Base-by-base conservation (phyloP, 331 rosid genomes). In the Phaseolus coccineus region DNA sequence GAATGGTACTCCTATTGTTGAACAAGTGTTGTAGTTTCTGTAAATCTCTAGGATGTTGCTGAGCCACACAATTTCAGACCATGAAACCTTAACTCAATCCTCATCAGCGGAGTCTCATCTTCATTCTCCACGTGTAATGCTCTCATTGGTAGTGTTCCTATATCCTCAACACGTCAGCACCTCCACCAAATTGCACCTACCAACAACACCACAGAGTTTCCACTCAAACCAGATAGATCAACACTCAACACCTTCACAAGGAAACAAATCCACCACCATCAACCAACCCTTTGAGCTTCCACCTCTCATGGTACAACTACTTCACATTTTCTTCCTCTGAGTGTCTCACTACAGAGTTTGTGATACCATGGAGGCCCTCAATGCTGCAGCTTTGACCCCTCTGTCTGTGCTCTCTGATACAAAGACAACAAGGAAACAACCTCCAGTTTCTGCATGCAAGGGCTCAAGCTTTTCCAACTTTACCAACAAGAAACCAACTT, bases 351-450 rank as follows among this genome's bases (percentile, higher is more conserved):
- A 4, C 72, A 76, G 46, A 56, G 27, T 50, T 53, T 62, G 68
- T 64, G 58, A 95, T 87, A 93, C 97, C 77, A 96, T 96, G 98
- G 98, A 93, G 88, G 92, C 97, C 89, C 94, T 96, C 89, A 93
- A 93, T 90, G 96, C 92, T 67, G 88, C 88, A 79, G 77, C 89
- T 57, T 90, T 91, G 73, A 91, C 87, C 85, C 96, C 99, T 69
- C 80, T 93, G 74, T 92, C 98, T 69, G 88, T 91, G 16, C 93
- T 91, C 70, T 80, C 86, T 71, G 92, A 91, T 46, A 71, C 22
- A 75, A 69, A 44, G 56, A 87, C 25, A 73, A 72, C 90, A 81
- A 86, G 85, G 81, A 92, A 85, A 61, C 90, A 61, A 53, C 24
- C 85, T 42, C 53, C 87, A 67, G 53, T 82, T 59, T 74, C 84